These are phyloP conservation scores for Sporothrix mexicana DNA, from an alignment of 2,329 filamentous ascomycete genomes.

Conservation along the genomic window DNA sequence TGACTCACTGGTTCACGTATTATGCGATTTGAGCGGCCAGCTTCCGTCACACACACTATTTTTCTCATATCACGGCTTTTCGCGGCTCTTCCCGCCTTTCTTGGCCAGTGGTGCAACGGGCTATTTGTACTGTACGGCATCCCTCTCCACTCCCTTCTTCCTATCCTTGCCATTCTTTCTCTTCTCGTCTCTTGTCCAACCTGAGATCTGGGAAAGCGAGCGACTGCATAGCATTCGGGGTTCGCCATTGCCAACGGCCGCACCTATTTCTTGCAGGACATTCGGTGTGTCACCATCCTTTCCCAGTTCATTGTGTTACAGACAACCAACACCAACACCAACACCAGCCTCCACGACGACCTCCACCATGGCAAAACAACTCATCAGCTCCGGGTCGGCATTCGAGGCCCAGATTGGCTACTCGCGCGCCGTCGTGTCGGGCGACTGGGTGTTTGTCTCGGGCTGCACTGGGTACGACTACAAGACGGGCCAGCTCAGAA, in stretches of 20 bases:
- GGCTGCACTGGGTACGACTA: slow-evolving; percentile 62
- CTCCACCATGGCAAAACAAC: slow-evolving; percentile 24
- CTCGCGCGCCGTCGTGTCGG: slow-evolving; percentile 58
- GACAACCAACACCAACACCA: neutral
- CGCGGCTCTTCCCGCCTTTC: slow-evolving; percentile 2
- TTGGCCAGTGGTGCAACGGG: slow-evolving; percentile 9
- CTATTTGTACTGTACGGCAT: neutral
- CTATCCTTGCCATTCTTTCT: too few species aligned
- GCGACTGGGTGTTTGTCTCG: slow-evolving; percentile 59
- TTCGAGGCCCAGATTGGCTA: slow-evolving; percentile 62
- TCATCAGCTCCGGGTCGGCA: slow-evolving; percentile 56
- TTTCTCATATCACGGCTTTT: neutral
- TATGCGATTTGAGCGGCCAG: neutral
- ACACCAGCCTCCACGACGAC: neutral
- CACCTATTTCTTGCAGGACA: slow-evolving; percentile 21
- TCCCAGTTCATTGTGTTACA: neutral
- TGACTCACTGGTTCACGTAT: neutral
- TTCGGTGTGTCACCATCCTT: slow-evolving; percentile 22
- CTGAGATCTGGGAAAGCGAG: neutral
- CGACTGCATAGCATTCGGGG: neutral
- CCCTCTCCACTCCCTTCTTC: neutral
- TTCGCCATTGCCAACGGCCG: slow-evolving; percentile 21
- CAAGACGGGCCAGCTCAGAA: slow-evolving; percentile 49
- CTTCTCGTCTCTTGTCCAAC: neutral
- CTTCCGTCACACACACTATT: neutral